A percentile compares a stretch with the other conserved stretches of the same genome.
These are phyloP conservation scores for Talaromyces proteolyticus DNA, from an alignment of 495 filamentous ascomycete species.

Conservation along the genomic window DNA sequence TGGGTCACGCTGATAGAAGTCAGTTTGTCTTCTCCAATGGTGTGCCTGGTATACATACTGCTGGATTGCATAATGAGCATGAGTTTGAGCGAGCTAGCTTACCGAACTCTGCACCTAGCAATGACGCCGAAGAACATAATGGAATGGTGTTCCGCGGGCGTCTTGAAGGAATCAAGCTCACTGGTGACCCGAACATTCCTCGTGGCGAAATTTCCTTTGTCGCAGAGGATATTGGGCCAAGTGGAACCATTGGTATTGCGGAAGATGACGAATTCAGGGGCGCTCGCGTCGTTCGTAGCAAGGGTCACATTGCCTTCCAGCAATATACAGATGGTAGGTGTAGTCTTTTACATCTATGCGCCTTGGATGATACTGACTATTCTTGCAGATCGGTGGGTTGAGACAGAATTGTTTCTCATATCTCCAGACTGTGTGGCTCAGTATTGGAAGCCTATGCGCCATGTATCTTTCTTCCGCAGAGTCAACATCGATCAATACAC, in stretches of 20 bases:
- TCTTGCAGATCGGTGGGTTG: slow-evolving; percentile 61
- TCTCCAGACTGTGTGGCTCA: slow-evolving; percentile 73
- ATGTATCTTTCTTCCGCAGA: slow-evolving; percentile 74
- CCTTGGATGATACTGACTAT: neutral
- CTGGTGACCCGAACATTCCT: slow-evolving; percentile 84
- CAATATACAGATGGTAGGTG: slow-evolving; percentile 65
- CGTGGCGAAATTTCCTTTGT: slow-evolving; percentile 78
- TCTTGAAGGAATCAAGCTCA: slow-evolving; percentile 81
- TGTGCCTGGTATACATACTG: slow-evolving; percentile 14
- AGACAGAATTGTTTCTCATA: slow-evolving; percentile 71
- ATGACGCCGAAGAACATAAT: slow-evolving; percentile 10
- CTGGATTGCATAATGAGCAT: neutral
- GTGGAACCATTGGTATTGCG: slow-evolving; percentile 54
- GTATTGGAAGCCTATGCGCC: slow-evolving; percentile 73
- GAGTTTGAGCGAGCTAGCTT: neutral
- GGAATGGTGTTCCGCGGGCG: slow-evolving; percentile 42
- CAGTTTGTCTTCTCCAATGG: no score
- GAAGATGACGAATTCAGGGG: slow-evolving; percentile 65
- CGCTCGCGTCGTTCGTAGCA: slow-evolving; percentile 66
- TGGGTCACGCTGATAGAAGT: neutral
- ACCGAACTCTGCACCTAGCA: neutral
- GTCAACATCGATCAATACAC: slow-evolving; percentile 62
- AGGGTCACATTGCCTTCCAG: slow-evolving; percentile 67
- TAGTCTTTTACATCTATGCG: neutral
- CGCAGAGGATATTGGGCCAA: slow-evolving; percentile 64